These are phyloP conservation scores for Lithospermum erythrorhizon DNA, from an alignment of 257 asterid genomes.

Conservation along the genomic window DNA sequence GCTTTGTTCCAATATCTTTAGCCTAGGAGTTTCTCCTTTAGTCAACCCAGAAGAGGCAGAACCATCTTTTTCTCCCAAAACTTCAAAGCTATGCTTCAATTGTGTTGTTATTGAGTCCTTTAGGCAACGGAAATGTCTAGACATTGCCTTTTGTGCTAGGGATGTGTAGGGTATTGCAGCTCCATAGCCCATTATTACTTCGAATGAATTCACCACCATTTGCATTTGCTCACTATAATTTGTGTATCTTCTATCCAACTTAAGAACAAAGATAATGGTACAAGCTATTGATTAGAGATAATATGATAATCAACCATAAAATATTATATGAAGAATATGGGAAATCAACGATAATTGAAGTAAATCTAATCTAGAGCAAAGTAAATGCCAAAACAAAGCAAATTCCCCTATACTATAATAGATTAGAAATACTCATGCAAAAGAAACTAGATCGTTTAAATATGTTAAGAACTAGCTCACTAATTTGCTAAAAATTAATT, in stretches of 20 bases:
- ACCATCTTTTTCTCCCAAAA: slow-evolving; percentile 74
- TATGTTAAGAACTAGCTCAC: no score
- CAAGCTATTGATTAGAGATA: no score
- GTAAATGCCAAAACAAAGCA: no score
- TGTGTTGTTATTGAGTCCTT: slow-evolving; percentile 75
- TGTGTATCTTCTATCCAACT: slow-evolving; percentile 89
- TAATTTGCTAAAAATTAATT: no score
- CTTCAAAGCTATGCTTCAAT: slow-evolving; percentile 58
- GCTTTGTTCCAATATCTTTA: slow-evolving; percentile 71
- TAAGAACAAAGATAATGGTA: not conserved
- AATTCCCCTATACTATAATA: no score
- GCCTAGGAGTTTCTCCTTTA: slow-evolving; percentile 81
- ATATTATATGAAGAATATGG: no score
- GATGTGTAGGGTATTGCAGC: slow-evolving; percentile 84
- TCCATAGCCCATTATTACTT: slow-evolving; percentile 88
- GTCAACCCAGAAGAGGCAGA: slow-evolving; percentile 5
- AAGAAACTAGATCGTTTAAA: no score
- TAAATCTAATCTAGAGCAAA: no score
- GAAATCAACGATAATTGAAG: no score
- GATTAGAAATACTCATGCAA: no score
- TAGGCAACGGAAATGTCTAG: slow-evolving; percentile 79
- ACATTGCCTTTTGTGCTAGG: slow-evolving; percentile 88
- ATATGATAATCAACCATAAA: no score
- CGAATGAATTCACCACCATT: slow-evolving; percentile 92
- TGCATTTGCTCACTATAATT: slow-evolving; percentile 97